Evolutionary conservation across 345 rosid genomes (phyloP).

Genomic region (Murraya koenigii): DNA sequence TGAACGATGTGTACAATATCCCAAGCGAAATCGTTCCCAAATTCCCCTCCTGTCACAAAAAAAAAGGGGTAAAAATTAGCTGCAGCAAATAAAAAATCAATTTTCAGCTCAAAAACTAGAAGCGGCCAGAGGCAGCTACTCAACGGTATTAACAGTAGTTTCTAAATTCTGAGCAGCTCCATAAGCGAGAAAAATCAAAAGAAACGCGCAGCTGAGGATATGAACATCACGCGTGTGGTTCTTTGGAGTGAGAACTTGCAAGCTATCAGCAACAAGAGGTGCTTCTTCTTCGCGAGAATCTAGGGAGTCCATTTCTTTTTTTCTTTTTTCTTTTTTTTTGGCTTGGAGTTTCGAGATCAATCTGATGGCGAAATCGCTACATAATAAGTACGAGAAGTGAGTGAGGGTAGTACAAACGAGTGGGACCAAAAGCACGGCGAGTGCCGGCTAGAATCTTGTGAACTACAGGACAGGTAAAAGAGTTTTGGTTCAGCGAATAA

Average conservation of each 20-base stretch:
- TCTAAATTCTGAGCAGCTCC: conserved; percentile 98
- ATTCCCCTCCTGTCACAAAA: conserved; percentile 44
- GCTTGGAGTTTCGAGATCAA: conserved; percentile 6
- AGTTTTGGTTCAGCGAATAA: background rate
- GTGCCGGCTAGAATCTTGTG: conserved; percentile 36
- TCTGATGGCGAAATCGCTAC: background rate
- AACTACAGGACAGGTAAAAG: conserved; percentile 18
- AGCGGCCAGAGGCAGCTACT: conserved; percentile 14
- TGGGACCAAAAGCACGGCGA: conserved; percentile 28
- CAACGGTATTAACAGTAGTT: conserved; percentile 72
- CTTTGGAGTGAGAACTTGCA: conserved; percentile 25
- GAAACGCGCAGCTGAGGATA: conserved; percentile 71
- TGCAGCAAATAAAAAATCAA: background rate
- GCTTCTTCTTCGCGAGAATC: conserved; percentile 51
- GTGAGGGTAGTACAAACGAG: conserved; percentile 24
- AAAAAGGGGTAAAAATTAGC: conserved; percentile 12
- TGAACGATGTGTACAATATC: conserved; percentile 81
- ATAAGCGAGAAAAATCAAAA: conserved; percentile 75
- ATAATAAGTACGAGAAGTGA: conserved; percentile 14
- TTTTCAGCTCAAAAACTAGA: background rate
- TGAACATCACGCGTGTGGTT: conserved; percentile 66
- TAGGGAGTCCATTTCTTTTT: conserved; percentile 34
- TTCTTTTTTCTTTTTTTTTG: too few relatives aligned
- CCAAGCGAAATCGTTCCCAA: conserved; percentile 89
- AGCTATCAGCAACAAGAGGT: conserved; percentile 49